Conservation (phyloP, 2,329 filamentous ascomycete genomes). For the Ophiostoma sp. region DNA sequence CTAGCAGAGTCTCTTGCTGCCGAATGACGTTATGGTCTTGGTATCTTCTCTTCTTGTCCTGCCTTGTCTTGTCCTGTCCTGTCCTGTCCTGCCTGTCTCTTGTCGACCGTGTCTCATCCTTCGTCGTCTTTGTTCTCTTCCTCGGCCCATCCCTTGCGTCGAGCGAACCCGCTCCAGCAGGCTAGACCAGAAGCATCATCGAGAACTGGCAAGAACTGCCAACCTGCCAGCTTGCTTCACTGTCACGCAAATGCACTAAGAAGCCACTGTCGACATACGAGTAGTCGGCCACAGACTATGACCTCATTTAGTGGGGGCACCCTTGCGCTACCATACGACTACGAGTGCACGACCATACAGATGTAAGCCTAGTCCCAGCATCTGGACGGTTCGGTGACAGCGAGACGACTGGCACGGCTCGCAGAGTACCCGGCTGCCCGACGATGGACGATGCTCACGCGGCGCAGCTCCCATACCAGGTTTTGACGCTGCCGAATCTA, state of each 20-base stretch:
- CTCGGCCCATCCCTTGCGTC: background rate
- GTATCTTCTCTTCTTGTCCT: background rate
- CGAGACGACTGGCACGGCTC: background rate
- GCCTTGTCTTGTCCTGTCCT: background rate
- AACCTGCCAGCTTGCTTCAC: too few species aligned
- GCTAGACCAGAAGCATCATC: background rate
- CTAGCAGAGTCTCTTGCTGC: background rate
- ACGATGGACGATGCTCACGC: background rate
- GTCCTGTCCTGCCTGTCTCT: too few species aligned
- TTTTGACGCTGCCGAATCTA: background rate
- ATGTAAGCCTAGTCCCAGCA: too few species aligned
- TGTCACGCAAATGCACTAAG: background rate
- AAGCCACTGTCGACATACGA: background rate
- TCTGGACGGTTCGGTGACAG: background rate
- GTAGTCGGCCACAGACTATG: background rate
- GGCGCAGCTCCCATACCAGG: background rate
- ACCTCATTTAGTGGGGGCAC: background rate
- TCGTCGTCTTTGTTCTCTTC: too few species aligned
- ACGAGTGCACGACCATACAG: too few species aligned
- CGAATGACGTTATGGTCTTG: background rate
- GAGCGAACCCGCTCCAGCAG: too few species aligned
- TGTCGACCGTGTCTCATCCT: too few species aligned
- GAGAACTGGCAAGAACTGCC: too few species aligned
- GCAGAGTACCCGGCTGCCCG: background rate
- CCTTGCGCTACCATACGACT: background rate